Evolutionary conservation across 75 land plant species (phyloP).

Genomic region (Selaginella tamariscina): DNA sequence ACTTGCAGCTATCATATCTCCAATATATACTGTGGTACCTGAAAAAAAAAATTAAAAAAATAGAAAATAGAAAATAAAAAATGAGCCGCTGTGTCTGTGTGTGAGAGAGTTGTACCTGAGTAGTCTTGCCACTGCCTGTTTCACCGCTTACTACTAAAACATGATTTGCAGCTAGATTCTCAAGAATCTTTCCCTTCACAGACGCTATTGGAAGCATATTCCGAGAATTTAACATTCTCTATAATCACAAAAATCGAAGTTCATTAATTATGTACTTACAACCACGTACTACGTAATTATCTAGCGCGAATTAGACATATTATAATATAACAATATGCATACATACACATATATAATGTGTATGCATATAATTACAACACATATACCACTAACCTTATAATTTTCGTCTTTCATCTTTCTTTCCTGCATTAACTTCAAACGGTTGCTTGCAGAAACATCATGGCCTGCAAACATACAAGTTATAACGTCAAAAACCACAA

Average conservation of each 20-base stretch:
- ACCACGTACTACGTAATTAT: too few relatives aligned
- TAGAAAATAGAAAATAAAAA: not conserved
- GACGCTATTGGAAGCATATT: slow-evolving; percentile 64
- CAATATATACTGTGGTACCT: slow-evolving; percentile 39
- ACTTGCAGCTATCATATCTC: slow-evolving; percentile 70
- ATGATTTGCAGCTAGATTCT: slow-evolving; percentile 44
- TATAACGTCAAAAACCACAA: too few relatives aligned
- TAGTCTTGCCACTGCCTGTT: slow-evolving; percentile 92
- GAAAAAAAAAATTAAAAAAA: slow-evolving; percentile 5
- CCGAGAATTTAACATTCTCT: slow-evolving; percentile 65
- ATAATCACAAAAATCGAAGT: not conserved
- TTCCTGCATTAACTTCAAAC: slow-evolving; percentile 30
- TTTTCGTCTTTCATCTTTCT: slow-evolving; percentile 32
- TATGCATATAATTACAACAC: too few relatives aligned
- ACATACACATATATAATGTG: too few relatives aligned
- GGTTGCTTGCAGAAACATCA: slow-evolving; percentile 30
- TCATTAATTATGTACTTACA: too few relatives aligned
- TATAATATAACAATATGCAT: too few relatives aligned
- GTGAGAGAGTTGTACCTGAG: slow-evolving; percentile 51
- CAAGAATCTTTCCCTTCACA: slow-evolving; percentile 39
- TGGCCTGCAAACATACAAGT: slow-evolving; percentile 8
- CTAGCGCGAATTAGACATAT: too few relatives aligned
- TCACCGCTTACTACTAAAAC: slow-evolving; percentile 84
- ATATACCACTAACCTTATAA: slow-evolving; percentile 35
- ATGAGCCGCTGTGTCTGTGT: not conserved